These are phyloP conservation scores for Suillus subaureus DNA, from an alignment of 768 basidiomycete genomes.

Conservation along the genomic window DNA sequence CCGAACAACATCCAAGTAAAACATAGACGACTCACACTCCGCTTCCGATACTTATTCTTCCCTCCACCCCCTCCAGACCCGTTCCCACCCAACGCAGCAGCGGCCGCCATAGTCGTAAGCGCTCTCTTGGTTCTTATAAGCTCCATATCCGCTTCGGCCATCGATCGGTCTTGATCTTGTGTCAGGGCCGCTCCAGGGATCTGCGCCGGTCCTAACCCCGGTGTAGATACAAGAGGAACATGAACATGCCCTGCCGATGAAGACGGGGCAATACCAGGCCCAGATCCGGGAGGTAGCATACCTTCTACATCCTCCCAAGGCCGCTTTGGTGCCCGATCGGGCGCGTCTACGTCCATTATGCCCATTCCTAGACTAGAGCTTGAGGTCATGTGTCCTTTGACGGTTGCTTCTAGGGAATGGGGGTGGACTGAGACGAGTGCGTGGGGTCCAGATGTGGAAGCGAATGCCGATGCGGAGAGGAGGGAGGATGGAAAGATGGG, in stretches of 20 bases:
- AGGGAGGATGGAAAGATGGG: slow-evolving; percentile 19
- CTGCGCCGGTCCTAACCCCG: not conserved
- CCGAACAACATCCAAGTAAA: slow-evolving; percentile 14
- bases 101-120: slow-evolving; percentile 62
- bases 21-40: slow-evolving; percentile 64
- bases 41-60: slow-evolving; percentile 83
- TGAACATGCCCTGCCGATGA: not conserved
- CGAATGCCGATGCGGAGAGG: slow-evolving; percentile 16
- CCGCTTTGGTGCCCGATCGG: slow-evolving; percentile 70
- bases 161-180: slow-evolving; percentile 49
- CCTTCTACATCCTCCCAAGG: slow-evolving; percentile 72
- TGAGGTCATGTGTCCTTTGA: not conserved
- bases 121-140: slow-evolving; percentile 81
- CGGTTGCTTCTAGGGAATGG: slow-evolving; percentile 3
- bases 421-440: slow-evolving; percentile 15
- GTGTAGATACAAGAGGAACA: not conserved
- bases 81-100: slow-evolving; percentile 41
- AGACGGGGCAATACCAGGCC: not conserved
- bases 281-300: slow-evolving; percentile 23
- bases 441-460: slow-evolving; percentile 10
- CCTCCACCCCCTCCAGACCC: slow-evolving; percentile 31
- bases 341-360: slow-evolving; percentile 28
- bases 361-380: slow-evolving; percentile 7
- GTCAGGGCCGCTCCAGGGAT: slow-evolving; percentile 5
- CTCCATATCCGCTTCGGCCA: slow-evolving; percentile 85